Conservation (phyloP, 179 eudicot species). For the Camellia oleifera region DNA sequence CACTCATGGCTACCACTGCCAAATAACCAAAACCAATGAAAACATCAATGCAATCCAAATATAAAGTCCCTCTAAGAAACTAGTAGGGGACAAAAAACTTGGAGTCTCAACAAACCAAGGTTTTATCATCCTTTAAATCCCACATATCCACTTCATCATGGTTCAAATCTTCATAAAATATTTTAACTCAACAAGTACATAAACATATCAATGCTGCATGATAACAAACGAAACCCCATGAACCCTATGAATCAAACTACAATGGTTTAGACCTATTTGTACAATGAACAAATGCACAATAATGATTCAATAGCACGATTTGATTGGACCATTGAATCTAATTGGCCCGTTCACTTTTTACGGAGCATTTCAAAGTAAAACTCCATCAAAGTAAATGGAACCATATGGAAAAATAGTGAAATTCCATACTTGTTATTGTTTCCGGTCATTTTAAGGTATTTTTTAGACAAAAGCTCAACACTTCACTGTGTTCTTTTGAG, state of each 20-base stretch:
- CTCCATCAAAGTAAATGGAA: neutral
- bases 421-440: neutral
- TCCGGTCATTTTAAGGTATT: neutral
- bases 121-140: too few species aligned
- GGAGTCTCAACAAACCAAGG: too few species aligned
- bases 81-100: neutral
- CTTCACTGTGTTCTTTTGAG: neutral
- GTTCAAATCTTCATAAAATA: neutral
- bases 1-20: slow-evolving; percentile 70
- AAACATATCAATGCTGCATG: neutral
- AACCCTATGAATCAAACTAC: neutral
- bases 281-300: neutral
- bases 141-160: too few species aligned
- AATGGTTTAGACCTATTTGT: neutral
- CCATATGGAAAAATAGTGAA: neutral
- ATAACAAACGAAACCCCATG: neutral
- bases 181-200: neutral
- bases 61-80: neutral
- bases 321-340: neutral
- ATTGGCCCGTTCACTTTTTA: neutral
- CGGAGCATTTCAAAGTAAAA: neutral
- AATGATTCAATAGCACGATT: neutral
- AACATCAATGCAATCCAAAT: neutral
- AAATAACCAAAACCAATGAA: slow-evolving; percentile 12
- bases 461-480: neutral